Base-by-base conservation (phyloP, 768 basidiomycete species). In the Termitomyces sp. region DNA sequence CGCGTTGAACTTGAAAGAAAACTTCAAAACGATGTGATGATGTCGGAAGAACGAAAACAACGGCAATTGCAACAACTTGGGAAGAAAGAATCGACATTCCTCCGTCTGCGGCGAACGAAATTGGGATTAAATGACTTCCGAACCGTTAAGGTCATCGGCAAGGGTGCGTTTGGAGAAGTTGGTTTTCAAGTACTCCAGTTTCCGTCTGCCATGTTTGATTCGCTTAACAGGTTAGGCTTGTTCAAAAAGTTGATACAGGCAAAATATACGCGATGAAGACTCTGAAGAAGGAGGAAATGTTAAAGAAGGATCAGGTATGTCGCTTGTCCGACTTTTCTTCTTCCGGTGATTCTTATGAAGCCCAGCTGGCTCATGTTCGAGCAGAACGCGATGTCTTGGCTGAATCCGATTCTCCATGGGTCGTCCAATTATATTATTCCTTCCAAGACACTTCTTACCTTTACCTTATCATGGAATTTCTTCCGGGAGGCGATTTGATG, bases 221-320 rank as follows among this genome's bases (percentile, higher is more conserved):
- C 17, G 19, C 19, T 44, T 35, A 34, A 34, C 51, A 82, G 79
- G 95, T 99, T 49, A 83, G 97, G 43, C 78, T 99, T 32, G 95
- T 97, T 30, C 96, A 99, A 68, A 99, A 99, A 71, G 82, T 79
- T 15, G 97, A 99, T 66, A 98, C 95, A 6, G 93, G 94, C 35
- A 97, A 93, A 74, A 97, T 98, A 54, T 99, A 98, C 69, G 97
- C 97, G 17, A 97, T 99, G 96, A 98, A 98, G 74, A 91, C 93
- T 22, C 73, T 98, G 67, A 87, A 88, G 72, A 99, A 99, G 76
- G 89, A 89, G 47, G 97, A 98, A 69, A 99, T 98, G 97, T 82
- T 99, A 70, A 96, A 98, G 73, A 97, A 97, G 70, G 97, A 99
- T 66, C 96, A 99, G 78, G 95, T 90, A 56, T 45, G 60, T 15